Conservation (phyloP, 1,284 basidiomycete genomes). For the Microbotryum intermedium region DNA sequence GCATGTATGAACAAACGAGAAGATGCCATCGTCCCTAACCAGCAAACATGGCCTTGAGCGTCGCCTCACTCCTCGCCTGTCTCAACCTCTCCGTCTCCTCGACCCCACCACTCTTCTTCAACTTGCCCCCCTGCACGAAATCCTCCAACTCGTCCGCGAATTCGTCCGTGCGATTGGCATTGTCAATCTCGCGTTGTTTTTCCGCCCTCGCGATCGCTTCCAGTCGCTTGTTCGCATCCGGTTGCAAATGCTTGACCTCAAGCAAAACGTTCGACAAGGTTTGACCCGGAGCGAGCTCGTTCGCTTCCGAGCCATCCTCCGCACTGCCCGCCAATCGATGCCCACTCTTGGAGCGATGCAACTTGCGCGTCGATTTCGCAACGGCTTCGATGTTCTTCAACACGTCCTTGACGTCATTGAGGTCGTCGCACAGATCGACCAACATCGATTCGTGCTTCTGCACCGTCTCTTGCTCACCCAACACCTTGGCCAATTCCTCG, state of each 20-base stretch:
- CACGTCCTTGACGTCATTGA: constrained; percentile 75
- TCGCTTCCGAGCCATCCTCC: constrained; percentile 33
- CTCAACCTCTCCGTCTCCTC: constrained; percentile 81
- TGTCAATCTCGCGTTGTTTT: constrained; percentile 63
- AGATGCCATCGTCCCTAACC: background rate
- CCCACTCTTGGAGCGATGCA: background rate
- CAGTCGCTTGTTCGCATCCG: constrained; percentile 64
- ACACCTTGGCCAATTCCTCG: constrained; percentile 87
- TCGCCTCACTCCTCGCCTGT: constrained; percentile 69
- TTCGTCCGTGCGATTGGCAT: constrained; percentile 60
- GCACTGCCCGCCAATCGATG: constrained; percentile 39
- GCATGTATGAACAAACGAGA: too few species aligned
- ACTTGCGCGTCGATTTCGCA: constrained; percentile 44
- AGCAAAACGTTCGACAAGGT: constrained; percentile 63
- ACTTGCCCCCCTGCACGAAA: constrained; percentile 71
- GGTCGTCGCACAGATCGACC: constrained; percentile 78
- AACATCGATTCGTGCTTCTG: constrained; percentile 86
- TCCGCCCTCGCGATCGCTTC: constrained; percentile 84
- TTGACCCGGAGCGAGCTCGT: background rate
- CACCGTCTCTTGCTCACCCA: constrained; percentile 93
- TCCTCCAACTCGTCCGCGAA: constrained; percentile 70
- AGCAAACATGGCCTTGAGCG: constrained; percentile 75
- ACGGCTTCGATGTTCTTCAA: constrained; percentile 81
- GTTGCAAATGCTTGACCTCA: constrained; percentile 72
- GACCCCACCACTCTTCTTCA: constrained; percentile 88